Percentiles rank a stretch among this genome's conserved stretches.
phyloP scores from a whole-genome alignment of 371 early-diverging fungal genomes.

The Dentiscutata heterogama region DNA sequence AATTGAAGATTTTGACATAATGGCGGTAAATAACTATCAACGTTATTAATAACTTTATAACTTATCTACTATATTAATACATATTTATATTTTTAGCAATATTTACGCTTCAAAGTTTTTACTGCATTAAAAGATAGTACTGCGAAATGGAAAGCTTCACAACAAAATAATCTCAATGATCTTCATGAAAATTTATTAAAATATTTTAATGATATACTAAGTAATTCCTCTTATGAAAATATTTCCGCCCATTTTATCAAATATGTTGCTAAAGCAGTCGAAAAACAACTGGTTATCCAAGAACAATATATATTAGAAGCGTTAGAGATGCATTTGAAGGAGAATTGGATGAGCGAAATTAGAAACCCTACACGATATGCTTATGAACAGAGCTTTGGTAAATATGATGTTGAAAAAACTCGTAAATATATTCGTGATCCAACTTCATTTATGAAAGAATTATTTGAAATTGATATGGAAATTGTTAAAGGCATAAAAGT shows the following conservation, averaged over 20 bases:
- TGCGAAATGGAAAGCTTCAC: not conserved
- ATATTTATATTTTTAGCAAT: constrained; percentile 2
- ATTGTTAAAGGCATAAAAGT: not conserved
- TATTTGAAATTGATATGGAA: not conserved
- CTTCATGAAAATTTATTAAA: not conserved
- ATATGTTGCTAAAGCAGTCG: not conserved
- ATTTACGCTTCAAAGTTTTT: not conserved
- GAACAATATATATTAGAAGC: not conserved
- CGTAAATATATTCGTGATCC: not conserved
- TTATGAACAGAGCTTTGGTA: not conserved
- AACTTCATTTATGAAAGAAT: not conserved
- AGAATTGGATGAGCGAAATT: not conserved
- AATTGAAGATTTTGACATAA: not conserved
- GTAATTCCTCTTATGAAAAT: not conserved
- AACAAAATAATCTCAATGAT: not conserved
- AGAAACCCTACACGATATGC: not conserved
- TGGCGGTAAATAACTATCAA: not conserved
- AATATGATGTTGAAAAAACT: not conserved
- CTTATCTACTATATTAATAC: not conserved
- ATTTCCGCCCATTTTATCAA: not conserved
- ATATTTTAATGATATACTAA: not conserved
- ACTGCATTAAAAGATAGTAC: not conserved
- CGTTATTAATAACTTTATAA: not conserved
- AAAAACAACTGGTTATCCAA: not conserved
- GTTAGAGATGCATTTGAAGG: not conserved